A percentile compares a stretch with the other conserved stretches of the same genome.
These are phyloP conservation scores for Hypoxylon rickii DNA, from an alignment of 495 filamentous ascomycete species.

Conservation along the genomic window DNA sequence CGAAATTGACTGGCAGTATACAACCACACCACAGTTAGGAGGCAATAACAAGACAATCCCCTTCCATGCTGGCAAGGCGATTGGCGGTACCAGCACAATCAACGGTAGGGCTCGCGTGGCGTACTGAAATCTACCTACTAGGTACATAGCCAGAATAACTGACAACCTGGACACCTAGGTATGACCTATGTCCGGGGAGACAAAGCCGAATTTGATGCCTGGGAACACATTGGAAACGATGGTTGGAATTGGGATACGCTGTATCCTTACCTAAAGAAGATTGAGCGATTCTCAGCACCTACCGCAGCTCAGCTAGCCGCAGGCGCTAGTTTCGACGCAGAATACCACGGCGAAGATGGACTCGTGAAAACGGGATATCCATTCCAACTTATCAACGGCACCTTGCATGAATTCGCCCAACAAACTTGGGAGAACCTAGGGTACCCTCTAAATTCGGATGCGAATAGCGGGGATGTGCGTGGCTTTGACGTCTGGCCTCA, in stretches of 20 bases:
- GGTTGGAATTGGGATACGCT: constrained; percentile 62
- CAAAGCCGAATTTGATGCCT: constrained; percentile 61
- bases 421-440: constrained; percentile 39
- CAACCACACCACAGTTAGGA: constrained; percentile 50
- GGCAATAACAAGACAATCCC: constrained; percentile 40
- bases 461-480: constrained; percentile 47
- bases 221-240: constrained; percentile 59
- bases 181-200: constrained; percentile 60
- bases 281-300: constrained; percentile 46
- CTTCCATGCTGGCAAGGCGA: constrained; percentile 54
- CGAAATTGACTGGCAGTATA: constrained; percentile 58
- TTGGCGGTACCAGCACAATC: constrained; percentile 58
- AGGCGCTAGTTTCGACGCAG: constrained; percentile 51
- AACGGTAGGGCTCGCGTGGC: constrained; percentile 47
- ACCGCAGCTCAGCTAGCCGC: constrained; percentile 42
- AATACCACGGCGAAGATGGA: constrained; percentile 53
- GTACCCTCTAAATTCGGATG: constrained; percentile 44
- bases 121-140: too few species aligned
- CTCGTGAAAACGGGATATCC: constrained; percentile 56
- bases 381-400: constrained; percentile 38
- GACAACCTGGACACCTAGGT: constrained; percentile 45
- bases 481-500: constrained; percentile 49
- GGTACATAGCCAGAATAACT: too few species aligned
- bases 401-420: constrained; percentile 35
- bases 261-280: constrained; percentile 51